Base-by-base conservation (phyloP, 1,284 basidiomycete species). In the Rugiboletus extremiorientalis region DNA sequence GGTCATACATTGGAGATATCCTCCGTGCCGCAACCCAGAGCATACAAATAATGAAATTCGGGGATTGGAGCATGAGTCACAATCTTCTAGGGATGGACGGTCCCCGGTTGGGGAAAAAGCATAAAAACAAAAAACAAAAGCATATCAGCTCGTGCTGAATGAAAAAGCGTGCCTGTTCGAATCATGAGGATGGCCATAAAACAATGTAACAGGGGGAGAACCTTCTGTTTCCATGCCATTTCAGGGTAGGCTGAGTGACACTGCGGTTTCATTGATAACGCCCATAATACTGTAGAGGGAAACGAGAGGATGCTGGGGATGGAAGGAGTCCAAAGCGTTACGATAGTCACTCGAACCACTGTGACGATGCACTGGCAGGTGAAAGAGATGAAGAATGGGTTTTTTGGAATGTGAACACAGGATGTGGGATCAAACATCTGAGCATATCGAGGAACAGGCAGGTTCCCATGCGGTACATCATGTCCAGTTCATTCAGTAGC, bases 181-280 rank as follows among this genome's bases (percentile, higher is more conserved):
- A 15, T 28, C 38, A 53, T 52, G 49, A 51, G 42, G 15, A 33
- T n/a, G 41, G 38, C 27, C 18, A 28, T 38, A 34, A 50, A 49
- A 62, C 47, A 66, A 56, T 40, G 56, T 41, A 52, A 65, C 53
- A 52, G 44, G 47, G 54, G 44, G 41, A 40, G 36, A 38, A 33
- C 25, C 25, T 45, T 44, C 43, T 54, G 64, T 66, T 57, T 65
- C 63, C 23, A 69, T 61, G 65, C 57, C 52, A 44, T 49, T 61
- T 67, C 34, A 9, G 55, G 57, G 2, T 55, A 58, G 48, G 37
- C 25, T 59, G 38, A n/a, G 47, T 12, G 42, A 41, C 20, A 31
- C 54, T 64, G 56, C 63, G 60, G 55, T 47, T 46, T 42, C 52
- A 62, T 53, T 30, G 58, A 64, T 64, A 54, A 48, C 54, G 53